phyloP scores from a whole-genome alignment of 2,329 filamentous ascomycete species.

The Clarireedia sp. region DNA sequence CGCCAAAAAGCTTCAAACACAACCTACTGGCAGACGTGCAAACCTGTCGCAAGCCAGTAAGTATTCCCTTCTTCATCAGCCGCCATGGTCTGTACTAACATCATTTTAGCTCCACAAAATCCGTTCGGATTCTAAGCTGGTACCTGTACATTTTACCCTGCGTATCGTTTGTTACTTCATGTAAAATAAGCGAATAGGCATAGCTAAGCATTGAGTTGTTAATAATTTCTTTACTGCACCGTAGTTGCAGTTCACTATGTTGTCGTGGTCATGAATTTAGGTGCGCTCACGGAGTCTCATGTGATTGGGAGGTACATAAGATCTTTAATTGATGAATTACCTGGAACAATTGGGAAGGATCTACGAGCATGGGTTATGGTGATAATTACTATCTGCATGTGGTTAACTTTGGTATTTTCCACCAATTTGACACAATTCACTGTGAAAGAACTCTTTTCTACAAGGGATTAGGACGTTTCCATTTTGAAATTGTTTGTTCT shows the following conservation, averaged over 20 bases:
- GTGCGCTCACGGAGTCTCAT: neutral
- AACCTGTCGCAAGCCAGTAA: constrained; percentile 94
- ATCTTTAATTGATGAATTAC: constrained; percentile 8
- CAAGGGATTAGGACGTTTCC: too few relatives aligned
- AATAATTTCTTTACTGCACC: constrained; percentile 14
- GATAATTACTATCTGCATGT: too few relatives aligned
- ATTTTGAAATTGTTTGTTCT: too few relatives aligned
- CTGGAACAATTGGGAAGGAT: neutral
- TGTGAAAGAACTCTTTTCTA: too few relatives aligned
- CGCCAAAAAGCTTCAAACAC: constrained; percentile 70
- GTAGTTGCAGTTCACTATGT: neutral
- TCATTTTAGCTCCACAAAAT: constrained; percentile 52
- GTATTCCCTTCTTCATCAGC: constrained; percentile 30
- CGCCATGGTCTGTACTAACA: constrained; percentile 12
- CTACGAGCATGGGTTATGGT: too few relatives aligned
- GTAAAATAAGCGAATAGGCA: constrained; percentile 24
- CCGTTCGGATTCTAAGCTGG: constrained; percentile 56
- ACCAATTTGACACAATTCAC: too few relatives aligned
- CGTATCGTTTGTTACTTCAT: constrained; percentile 18
- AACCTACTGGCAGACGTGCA: constrained; percentile 81
- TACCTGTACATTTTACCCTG: constrained; percentile 19
- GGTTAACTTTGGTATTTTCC: too few relatives aligned
- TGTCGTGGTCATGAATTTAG: neutral
- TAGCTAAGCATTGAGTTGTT: constrained; percentile 22
- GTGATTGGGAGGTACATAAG: neutral